Percentiles rank a stretch among this genome's conserved stretches.
phyloP scores from a whole-genome alignment of 257 asterid genomes.

The Thymus quinquecostatus region DNA sequence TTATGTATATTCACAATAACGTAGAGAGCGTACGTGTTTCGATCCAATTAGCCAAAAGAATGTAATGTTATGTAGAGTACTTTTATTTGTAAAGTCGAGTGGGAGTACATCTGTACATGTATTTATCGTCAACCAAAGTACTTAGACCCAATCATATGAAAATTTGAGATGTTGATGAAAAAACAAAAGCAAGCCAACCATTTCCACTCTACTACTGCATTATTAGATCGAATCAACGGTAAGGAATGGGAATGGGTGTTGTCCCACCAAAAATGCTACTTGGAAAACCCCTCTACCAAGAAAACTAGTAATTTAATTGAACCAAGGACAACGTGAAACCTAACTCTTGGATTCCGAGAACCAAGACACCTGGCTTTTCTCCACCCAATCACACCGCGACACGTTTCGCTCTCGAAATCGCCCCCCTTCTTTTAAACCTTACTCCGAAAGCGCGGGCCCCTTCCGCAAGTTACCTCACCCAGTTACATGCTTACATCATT shows the following conservation, averaged over 20 bases:
- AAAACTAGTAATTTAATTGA: slow-evolving; percentile 31
- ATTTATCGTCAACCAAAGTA: background rate
- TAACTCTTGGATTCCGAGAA: slow-evolving; percentile 40
- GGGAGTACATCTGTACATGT: too few relatives aligned
- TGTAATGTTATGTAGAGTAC: too few relatives aligned
- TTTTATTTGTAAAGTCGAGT: too few relatives aligned
- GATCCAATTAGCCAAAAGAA: too few relatives aligned
- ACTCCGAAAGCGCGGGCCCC: slow-evolving; percentile 14
- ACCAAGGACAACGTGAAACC: slow-evolving; percentile 49
- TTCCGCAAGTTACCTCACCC: slow-evolving; percentile 35
- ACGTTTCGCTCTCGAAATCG: slow-evolving; percentile 9
- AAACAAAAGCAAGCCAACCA: slow-evolving; percentile 7
- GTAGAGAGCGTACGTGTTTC: too few relatives aligned
- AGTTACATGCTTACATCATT: slow-evolving; percentile 32
- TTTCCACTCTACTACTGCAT: slow-evolving; percentile 16
- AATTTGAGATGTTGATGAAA: slow-evolving; percentile 8
- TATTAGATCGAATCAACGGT: slow-evolving; percentile 39
- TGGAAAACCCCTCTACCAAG: slow-evolving; percentile 57
- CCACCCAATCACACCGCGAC: slow-evolving; percentile 30
- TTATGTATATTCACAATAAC: too few relatives aligned
- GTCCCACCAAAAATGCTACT: slow-evolving; percentile 34
- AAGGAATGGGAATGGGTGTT: background rate
- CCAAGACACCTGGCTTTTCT: slow-evolving; percentile 41
- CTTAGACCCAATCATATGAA: background rate
- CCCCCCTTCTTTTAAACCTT: too few relatives aligned